A percentile compares a stretch with the other conserved stretches of the same genome.
phyloP scores from a whole-genome alignment of 2,329 filamentous ascomycete species.

The Xylariaceae sp. region DNA sequence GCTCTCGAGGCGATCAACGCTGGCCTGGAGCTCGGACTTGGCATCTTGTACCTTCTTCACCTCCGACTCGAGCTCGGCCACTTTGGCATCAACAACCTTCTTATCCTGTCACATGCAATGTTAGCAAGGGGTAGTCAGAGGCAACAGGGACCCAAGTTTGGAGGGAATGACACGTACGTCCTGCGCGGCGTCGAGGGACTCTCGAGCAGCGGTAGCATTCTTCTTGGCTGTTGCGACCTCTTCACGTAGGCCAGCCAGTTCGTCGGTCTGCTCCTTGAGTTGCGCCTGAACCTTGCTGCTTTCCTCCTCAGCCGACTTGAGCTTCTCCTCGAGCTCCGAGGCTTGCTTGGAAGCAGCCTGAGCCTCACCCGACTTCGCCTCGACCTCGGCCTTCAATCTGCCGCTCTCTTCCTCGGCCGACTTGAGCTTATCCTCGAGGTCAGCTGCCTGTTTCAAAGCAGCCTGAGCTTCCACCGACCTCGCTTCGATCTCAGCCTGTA shows the following conservation, averaged over 20 bases:
- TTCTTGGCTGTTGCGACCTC: constrained; percentile 32
- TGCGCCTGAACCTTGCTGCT: constrained; percentile 28
- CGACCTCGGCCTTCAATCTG: constrained; percentile 1
- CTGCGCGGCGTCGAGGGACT: constrained; percentile 32
- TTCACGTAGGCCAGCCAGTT: constrained; percentile 29
- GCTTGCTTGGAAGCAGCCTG: neutral
- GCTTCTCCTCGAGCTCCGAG: constrained; percentile 11
- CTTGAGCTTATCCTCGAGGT: constrained; percentile 15
- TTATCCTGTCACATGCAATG: constrained; percentile 23
- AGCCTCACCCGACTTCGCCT: constrained; percentile 1
- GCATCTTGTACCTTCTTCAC: constrained; percentile 18
- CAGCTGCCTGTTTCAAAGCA: neutral
- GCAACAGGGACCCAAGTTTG: no score
- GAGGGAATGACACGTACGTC: constrained; percentile 23
- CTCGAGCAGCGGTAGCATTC: constrained; percentile 34
- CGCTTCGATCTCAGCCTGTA: constrained; percentile 31
- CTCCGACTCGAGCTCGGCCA: constrained; percentile 22
- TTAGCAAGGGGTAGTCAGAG: constrained; percentile 5
- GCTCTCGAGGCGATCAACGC: constrained; percentile 19
- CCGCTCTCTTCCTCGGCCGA: constrained; percentile 22
- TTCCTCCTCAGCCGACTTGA: constrained; percentile 19
- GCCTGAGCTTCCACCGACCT: constrained; percentile 22
- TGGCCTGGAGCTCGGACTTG: constrained; percentile 20
- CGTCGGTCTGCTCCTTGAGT: constrained; percentile 27
- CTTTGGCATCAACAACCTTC: constrained; percentile 21